phyloP scores from a whole-genome alignment of 768 basidiomycete genomes.

The Rhodosporidiobolus sp. region DNA sequence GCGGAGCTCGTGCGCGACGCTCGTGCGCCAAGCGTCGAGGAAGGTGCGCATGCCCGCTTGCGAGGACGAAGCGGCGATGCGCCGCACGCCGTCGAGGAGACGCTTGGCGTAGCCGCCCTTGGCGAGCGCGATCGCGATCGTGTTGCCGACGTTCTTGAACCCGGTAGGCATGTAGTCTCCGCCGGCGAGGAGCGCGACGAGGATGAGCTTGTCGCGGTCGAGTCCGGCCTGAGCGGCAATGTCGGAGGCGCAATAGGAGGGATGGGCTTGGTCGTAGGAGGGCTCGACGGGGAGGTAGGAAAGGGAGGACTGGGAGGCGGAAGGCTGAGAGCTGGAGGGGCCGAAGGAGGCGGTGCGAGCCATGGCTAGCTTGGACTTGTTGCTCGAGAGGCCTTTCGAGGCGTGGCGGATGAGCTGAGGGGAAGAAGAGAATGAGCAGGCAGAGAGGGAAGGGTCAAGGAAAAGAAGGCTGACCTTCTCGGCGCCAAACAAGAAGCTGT shows the following conservation, averaged over 20 bases:
- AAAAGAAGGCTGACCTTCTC: slow-evolving; percentile 8
- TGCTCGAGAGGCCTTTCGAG: slow-evolving; percentile 12
- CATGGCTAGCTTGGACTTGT: background rate
- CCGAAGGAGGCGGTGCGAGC: background rate
- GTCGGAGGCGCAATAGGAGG: slow-evolving; percentile 3
- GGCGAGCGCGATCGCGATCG: slow-evolving; percentile 10
- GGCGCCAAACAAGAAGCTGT: slow-evolving; percentile 38
- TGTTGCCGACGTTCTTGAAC: background rate
- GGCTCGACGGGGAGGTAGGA: slow-evolving; percentile 6
- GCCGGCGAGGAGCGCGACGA: slow-evolving; percentile 36
- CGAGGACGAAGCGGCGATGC: background rate
- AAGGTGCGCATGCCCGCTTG: background rate
- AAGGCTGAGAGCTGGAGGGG: background rate
- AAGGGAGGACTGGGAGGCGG: background rate
- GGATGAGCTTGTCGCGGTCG: slow-evolving; percentile 25
- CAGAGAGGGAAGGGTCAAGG: too few species aligned
- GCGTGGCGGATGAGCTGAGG: slow-evolving; percentile 2
- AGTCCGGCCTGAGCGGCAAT: slow-evolving; percentile 12
- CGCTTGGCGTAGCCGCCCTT: slow-evolving; percentile 7
- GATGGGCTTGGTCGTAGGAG: background rate
- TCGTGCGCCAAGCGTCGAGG: slow-evolving; percentile 12
- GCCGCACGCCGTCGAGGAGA: slow-evolving; percentile 16
- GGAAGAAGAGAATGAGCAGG: too few species aligned
- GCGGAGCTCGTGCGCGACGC: slow-evolving; percentile 22
- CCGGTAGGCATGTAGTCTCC: slow-evolving; percentile 36